phyloP scores from a whole-genome alignment of 306 rosid species.

The Medicago ruthenica region DNA sequence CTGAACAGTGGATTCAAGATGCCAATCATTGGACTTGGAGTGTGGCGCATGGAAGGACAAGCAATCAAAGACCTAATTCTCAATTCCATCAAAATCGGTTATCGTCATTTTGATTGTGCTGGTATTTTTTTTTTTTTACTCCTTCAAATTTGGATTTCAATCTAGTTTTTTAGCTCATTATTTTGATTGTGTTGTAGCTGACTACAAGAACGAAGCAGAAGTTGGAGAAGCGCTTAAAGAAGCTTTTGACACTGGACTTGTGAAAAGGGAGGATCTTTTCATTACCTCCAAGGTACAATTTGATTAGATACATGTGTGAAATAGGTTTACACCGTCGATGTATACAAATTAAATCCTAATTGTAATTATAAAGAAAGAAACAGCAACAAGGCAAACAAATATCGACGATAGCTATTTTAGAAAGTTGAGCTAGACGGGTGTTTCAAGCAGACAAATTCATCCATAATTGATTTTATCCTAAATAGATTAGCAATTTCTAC shows the following conservation, averaged over 20 bases:
- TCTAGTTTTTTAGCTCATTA: background rate
- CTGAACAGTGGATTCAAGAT: constrained; percentile 86
- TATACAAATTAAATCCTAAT: no score
- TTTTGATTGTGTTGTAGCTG: constrained; percentile 62
- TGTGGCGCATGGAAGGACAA: constrained; percentile 84
- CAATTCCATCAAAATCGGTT: constrained; percentile 78
- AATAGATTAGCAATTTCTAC: no score
- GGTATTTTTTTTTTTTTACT: constrained; percentile 46
- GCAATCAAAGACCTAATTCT: constrained; percentile 66
- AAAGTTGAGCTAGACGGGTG: no score
- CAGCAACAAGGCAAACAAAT: no score
- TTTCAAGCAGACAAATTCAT: no score
- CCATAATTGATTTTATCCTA: no score
- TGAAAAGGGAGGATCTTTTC: constrained; percentile 89
- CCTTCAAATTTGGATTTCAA: background rate
- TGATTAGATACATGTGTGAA: no score
- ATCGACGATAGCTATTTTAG: no score
- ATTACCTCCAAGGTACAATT: constrained; percentile 70
- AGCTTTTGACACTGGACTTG: constrained; percentile 71
- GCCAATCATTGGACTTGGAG: constrained; percentile 77
- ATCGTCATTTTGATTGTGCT: constrained; percentile 94
- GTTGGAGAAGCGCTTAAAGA: constrained; percentile 86
- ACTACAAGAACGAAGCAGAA: constrained; percentile 77
- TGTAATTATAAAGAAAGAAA: no score
- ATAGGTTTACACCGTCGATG: no score